phyloP scores from a whole-genome alignment of 768 basidiomycete species.

The Gelatoporia subvermispora region DNA sequence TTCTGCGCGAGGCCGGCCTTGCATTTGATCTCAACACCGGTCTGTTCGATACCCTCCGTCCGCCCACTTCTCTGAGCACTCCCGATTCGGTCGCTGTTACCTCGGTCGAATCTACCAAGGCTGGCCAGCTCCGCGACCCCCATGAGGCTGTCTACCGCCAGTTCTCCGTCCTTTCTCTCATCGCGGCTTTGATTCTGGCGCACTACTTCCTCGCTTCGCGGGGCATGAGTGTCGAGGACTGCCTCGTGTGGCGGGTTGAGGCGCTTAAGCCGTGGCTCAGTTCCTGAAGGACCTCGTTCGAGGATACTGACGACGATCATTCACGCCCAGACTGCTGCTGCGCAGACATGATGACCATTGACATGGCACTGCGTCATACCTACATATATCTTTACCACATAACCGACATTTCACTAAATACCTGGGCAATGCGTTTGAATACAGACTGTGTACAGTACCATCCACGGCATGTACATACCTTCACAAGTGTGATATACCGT shows the following conservation, averaged over 20 bases:
- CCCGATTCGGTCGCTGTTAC: constrained; percentile 2
- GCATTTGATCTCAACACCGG: constrained; percentile 31
- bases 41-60: constrained; percentile 22
- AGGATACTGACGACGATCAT: no score
- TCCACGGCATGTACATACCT: no score
- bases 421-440: no score
- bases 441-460: no score
- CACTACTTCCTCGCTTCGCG: constrained; percentile 25
- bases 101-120: background rate
- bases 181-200: constrained; percentile 25
- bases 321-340: no score
- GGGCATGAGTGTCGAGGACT: constrained; percentile 23
- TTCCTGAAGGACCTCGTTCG: no score
- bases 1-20: constrained; percentile 28
- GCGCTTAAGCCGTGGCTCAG: constrained; percentile 15
- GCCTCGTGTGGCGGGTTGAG: constrained; percentile 16
- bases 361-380: no score
- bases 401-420: no score
- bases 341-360: no score
- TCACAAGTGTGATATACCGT: no score
- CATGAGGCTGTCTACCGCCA: constrained; percentile 9
- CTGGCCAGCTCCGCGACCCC: constrained; percentile 1
- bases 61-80: constrained; percentile 10
- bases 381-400: no score
- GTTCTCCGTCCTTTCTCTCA: constrained; percentile 21